Percentiles rank a stretch among this genome's conserved stretches.
phyloP scores from a whole-genome alignment of 2,329 filamentous ascomycete genomes.

The Magnaporthales sp. region DNA sequence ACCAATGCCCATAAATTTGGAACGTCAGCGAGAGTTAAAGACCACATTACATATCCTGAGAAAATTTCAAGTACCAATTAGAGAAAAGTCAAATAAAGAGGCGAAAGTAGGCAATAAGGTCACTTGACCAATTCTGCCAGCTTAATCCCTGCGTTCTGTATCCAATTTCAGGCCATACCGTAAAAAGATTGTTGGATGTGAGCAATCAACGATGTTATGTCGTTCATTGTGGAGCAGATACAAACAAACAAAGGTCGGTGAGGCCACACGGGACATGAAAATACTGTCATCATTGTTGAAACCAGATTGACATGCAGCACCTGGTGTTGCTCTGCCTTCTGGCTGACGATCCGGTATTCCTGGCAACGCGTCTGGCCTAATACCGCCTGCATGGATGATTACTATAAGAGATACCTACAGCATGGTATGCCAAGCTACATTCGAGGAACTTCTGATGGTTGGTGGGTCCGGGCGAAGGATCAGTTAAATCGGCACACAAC shows the following conservation, averaged over 20 bases:
- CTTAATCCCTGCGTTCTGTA: neutral
- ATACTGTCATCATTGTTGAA: neutral
- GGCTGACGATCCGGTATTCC: neutral
- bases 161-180: too few species aligned
- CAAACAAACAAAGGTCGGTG: neutral
- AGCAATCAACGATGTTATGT: neutral
- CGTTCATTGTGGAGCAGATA: neutral
- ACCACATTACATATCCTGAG: neutral
- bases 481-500: neutral
- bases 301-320: neutral
- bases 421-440: too few species aligned
- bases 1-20: neutral
- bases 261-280: neutral
- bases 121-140: neutral
- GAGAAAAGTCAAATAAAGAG: neutral
- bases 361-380: neutral
- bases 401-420: too few species aligned
- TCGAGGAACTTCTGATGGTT: neutral
- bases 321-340: neutral
- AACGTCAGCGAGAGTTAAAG: neutral
- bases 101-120: neutral
- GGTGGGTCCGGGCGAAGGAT: neutral
- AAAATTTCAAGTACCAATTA: neutral
- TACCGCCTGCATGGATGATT: too few species aligned
- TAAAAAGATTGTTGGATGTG: too few species aligned